These are phyloP conservation scores for Boletus bicolor DNA, from an alignment of 768 basidiomycete species.

Conservation along the genomic window DNA sequence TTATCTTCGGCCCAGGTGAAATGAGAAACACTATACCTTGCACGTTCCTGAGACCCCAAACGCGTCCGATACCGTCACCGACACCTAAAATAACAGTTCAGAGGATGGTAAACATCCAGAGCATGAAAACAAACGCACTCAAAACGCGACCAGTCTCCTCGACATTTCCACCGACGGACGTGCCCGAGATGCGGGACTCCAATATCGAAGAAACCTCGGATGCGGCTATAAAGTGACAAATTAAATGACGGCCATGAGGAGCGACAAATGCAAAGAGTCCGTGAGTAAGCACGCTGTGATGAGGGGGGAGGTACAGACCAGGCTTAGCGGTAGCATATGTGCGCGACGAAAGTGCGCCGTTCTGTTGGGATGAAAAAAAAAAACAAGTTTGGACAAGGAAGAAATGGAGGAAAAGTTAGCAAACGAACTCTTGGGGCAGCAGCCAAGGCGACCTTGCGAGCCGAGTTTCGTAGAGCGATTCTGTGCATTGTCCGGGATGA, in stretches of 20 bases:
- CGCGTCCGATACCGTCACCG: slow-evolving; percentile 99
- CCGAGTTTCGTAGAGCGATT: slow-evolving; percentile 81
- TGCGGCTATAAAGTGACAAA: slow-evolving; percentile 63
- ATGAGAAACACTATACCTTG: slow-evolving; percentile 59
- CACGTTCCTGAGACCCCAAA: slow-evolving; percentile 98
- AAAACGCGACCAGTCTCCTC: slow-evolving; percentile 99
- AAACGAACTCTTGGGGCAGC: slow-evolving; percentile 57
- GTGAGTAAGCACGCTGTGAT: slow-evolving; percentile 5
- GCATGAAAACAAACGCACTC: slow-evolving; percentile 55
- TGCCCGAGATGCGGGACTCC: slow-evolving; percentile 96
- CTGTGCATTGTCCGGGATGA: slow-evolving; percentile 65
- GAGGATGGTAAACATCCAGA: neutral
- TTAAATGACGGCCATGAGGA: slow-evolving; percentile 17
- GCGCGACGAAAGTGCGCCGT: slow-evolving; percentile 55
- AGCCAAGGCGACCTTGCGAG: slow-evolving; percentile 72
- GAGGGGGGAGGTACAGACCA: slow-evolving; percentile 51
- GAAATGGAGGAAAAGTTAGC: slow-evolving; percentile 8
- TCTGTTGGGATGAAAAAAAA: slow-evolving; percentile 27
- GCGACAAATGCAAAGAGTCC: slow-evolving; percentile 9
- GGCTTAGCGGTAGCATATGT: slow-evolving; percentile 98
- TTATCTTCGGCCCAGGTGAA: slow-evolving; percentile 1
- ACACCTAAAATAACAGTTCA: slow-evolving; percentile 57
- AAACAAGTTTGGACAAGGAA: slow-evolving; percentile 9
- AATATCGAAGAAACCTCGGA: slow-evolving; percentile 99
- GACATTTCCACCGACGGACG: slow-evolving; percentile 87